These are phyloP conservation scores for Akanthomyces lecanii DNA, from an alignment of 2,329 filamentous ascomycete species.

Conservation along the genomic window DNA sequence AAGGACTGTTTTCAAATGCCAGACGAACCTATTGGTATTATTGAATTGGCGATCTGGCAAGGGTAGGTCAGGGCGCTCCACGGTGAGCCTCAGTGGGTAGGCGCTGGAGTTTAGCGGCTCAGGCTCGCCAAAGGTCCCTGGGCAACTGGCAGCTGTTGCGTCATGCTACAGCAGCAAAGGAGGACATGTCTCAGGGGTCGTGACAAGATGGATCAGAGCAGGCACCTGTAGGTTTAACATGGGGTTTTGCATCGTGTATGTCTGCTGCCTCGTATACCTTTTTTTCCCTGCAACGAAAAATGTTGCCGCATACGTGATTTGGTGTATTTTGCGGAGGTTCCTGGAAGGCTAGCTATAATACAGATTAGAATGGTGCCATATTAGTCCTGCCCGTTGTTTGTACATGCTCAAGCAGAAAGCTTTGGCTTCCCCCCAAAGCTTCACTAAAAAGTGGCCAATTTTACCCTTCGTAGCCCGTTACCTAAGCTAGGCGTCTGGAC, in stretches of 20 bases:
- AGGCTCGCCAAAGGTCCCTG: background rate
- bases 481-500: no score
- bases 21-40: background rate
- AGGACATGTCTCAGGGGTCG: slow-evolving; percentile 3
- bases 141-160: background rate
- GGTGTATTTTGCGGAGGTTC: no score
- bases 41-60: slow-evolving; percentile 3
- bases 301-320: no score
- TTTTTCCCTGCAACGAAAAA: background rate
- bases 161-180: background rate
- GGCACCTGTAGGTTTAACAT: background rate
- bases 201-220: background rate
- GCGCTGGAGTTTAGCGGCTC: background rate
- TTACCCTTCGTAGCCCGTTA: background rate
- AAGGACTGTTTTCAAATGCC: slow-evolving; percentile 3
- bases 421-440: background rate
- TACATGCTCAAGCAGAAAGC: background rate
- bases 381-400: no score
- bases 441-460: background rate
- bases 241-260: background rate
- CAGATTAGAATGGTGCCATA: background rate
- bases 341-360: background rate
- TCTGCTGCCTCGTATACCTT: background rate
- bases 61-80: background rate
- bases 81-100: background rate